phyloP scores from a whole-genome alignment of 2,329 filamentous ascomycete genomes.

The Fusarium napiforme region DNA sequence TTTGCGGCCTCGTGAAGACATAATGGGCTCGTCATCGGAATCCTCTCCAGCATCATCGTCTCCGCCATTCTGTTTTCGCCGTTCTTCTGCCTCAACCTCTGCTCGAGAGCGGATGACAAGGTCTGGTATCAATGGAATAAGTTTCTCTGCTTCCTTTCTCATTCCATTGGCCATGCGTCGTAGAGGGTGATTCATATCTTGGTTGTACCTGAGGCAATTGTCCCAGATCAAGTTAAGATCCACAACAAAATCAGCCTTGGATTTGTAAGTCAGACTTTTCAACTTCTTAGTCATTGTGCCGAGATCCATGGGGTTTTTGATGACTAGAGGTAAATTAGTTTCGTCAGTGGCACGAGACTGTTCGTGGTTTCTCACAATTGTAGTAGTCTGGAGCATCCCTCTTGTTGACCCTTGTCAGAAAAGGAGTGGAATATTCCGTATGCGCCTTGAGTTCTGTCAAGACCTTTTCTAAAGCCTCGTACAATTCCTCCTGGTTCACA shows the following conservation, averaged over 20 bases:
- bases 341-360: background rate
- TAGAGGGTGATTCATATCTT: slow-evolving; percentile 85
- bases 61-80: slow-evolving; percentile 86
- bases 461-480: slow-evolving; percentile 96
- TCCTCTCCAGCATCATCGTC: slow-evolving; percentile 87
- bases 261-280: slow-evolving; percentile 81
- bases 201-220: slow-evolving; percentile 96
- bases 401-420: slow-evolving; percentile 94
- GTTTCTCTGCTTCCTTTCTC: slow-evolving; percentile 96
- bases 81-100: slow-evolving; percentile 89
- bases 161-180: slow-evolving; percentile 95
- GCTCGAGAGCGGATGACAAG: slow-evolving; percentile 89
- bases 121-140: slow-evolving; percentile 94
- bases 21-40: slow-evolving; percentile 97
- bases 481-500: slow-evolving; percentile 96
- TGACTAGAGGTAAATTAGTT: slow-evolving; percentile 65
- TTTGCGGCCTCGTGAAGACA: slow-evolving; percentile 94
- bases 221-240: slow-evolving; percentile 97
- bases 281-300: slow-evolving; percentile 99
- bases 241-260: slow-evolving; percentile 92
- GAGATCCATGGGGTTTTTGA: slow-evolving; percentile 98
- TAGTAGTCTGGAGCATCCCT: slow-evolving; percentile 97
- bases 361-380: slow-evolving; percentile 70
- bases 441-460: slow-evolving; percentile 96
- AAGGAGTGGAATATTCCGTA: slow-evolving; percentile 97